Conservation (phyloP, 257 asterid genomes). For the Henckelia pumila region DNA sequence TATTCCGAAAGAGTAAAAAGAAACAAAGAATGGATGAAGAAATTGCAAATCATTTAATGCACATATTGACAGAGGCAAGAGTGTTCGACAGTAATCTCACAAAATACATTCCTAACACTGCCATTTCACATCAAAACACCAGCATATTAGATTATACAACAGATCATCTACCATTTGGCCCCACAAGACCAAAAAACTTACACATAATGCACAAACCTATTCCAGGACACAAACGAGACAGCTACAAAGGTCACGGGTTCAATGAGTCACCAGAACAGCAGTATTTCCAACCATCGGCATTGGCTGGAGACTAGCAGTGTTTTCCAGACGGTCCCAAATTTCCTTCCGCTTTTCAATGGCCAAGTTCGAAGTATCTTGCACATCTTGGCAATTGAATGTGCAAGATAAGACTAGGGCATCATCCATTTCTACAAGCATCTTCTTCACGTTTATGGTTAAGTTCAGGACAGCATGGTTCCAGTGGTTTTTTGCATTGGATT, state of each 20-base stretch:
- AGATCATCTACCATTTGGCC: not conserved
- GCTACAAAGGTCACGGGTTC: not conserved
- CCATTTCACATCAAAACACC: not conserved
- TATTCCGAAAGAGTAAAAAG: no score
- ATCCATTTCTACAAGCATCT: slow-evolving; percentile 41
- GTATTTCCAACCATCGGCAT: slow-evolving; percentile 45
- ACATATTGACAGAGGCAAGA: not conserved
- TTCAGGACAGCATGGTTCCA: slow-evolving; percentile 46
- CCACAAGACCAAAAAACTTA: not conserved
- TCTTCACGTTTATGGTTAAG: slow-evolving; percentile 36
- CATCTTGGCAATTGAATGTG: slow-evolving; percentile 32
- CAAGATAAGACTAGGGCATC: slow-evolving; percentile 31
- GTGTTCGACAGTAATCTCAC: not conserved
- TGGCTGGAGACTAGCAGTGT: slow-evolving; percentile 37
- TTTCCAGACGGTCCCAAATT: slow-evolving; percentile 42
- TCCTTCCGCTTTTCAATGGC: slow-evolving; percentile 33
- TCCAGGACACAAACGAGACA: not conserved
- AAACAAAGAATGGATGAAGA: not conserved
- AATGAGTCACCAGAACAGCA: slow-evolving; percentile 47
- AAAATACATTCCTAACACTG: not conserved
- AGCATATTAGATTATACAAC: not conserved
- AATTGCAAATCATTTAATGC: not conserved
- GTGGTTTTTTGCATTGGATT: slow-evolving; percentile 34
- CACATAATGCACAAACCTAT: not conserved
- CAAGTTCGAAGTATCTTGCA: slow-evolving; percentile 25